These are phyloP conservation scores for Gastrolobium bilobum DNA, from an alignment of 306 rosid species.

Conservation along the genomic window DNA sequence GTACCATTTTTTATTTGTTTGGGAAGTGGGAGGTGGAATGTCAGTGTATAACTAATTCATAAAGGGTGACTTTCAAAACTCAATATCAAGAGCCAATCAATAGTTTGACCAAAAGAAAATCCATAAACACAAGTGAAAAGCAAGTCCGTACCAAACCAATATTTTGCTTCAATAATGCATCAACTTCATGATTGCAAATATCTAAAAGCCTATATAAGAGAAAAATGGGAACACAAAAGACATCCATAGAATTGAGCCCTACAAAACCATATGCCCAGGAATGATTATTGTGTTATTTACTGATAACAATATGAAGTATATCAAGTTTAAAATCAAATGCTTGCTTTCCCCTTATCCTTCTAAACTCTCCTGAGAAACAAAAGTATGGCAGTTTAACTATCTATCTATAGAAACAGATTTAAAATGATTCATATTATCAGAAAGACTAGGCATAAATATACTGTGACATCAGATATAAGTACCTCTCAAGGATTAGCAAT, in stretches of 20 bases:
- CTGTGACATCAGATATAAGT: conserved; percentile 11
- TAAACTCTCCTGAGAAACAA: conserved; percentile 28
- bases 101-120: conserved; percentile 20
- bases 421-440: conserved; percentile 23
- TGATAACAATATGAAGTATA: neutral
- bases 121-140: conserved; percentile 20
- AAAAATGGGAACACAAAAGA: conserved; percentile 26
- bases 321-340: conserved; percentile 20
- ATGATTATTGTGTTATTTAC: conserved; percentile 14
- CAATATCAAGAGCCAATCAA: neutral
- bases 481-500: conserved; percentile 93
- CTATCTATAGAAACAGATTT: conserved; percentile 22
- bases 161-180: conserved; percentile 36
- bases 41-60: conserved; percentile 22
- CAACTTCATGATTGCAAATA: conserved; percentile 28
- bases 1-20: neutral
- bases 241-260: conserved; percentile 26
- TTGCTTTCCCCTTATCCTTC: neutral
- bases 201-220: neutral
- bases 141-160: conserved; percentile 11
- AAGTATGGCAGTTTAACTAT: conserved; percentile 19
- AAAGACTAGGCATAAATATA: conserved; percentile 17
- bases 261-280: conserved; percentile 7
- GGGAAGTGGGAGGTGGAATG: neutral
- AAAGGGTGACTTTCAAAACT: neutral